A percentile compares a stretch with the other conserved stretches of the same genome.
These are phyloP conservation scores for Aspergillus unguis DNA, from an alignment of 2,329 filamentous ascomycete genomes.

Conservation along the genomic window DNA sequence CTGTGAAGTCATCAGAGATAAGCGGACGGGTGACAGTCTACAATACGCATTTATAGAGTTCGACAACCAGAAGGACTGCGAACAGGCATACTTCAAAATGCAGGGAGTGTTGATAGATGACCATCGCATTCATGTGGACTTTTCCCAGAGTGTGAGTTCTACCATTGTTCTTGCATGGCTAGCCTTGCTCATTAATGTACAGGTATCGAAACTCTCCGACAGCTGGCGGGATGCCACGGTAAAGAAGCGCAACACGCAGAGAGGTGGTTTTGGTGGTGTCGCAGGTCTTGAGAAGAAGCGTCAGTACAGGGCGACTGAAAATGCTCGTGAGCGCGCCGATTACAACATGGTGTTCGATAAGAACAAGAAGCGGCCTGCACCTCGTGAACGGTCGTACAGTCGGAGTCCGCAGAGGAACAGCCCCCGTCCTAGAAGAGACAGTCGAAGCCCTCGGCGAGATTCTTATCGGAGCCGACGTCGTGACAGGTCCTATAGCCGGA, in stretches of 20 bases:
- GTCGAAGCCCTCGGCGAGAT: conserved; percentile 28
- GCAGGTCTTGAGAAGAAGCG: conserved; percentile 81
- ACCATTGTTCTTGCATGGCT: not conserved
- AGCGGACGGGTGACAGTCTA: conserved; percentile 87
- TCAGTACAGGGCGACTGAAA: conserved; percentile 74
- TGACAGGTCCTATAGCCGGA: conserved; percentile 34
- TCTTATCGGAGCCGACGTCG: conserved; percentile 36
- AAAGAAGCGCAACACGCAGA: conserved; percentile 64
- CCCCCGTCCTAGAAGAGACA: conserved; percentile 30
- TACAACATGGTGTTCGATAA: conserved; percentile 83
- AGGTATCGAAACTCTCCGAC: conserved; percentile 73
- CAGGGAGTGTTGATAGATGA: conserved; percentile 96
- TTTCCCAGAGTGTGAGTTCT: conserved; percentile 81
- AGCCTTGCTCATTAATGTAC: conserved; percentile 15
- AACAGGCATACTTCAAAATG: conserved; percentile 98
- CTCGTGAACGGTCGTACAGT: conserved; percentile 34
- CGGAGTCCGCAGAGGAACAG: conserved; percentile 45
- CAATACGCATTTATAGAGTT: conserved; percentile 99
- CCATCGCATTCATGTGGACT: conserved; percentile 95
- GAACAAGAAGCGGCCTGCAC: conserved; percentile 16
- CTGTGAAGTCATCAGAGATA: conserved; percentile 93
- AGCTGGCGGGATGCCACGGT: conserved; percentile 86
- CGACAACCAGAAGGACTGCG: conserved; percentile 85
- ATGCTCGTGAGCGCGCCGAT: conserved; percentile 44
- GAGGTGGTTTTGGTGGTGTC: conserved; percentile 87